phyloP scores from a whole-genome alignment of 2,329 filamentous ascomycete genomes.

The Fusarium protoensiforme region DNA sequence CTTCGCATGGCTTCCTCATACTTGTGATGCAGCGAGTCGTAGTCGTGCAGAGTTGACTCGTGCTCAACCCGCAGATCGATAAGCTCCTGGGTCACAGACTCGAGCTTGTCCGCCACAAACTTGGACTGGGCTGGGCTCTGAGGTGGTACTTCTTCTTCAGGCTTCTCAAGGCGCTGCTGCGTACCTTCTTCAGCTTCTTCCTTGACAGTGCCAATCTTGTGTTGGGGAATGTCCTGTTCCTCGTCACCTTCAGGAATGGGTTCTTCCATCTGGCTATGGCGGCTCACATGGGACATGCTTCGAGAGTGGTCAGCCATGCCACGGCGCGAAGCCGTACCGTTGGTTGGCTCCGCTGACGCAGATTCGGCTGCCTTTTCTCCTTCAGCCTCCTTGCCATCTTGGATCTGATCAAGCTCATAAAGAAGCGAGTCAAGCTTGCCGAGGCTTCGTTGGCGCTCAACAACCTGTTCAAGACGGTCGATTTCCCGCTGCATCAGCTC shows the following conservation, averaged over 20 bases:
- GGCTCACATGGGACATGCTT: conserved; percentile 65
- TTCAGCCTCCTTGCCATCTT: conserved; percentile 62
- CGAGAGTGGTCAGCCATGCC: conserved; percentile 63
- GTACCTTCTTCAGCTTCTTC: conserved; percentile 45
- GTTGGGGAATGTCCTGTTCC: conserved; percentile 47
- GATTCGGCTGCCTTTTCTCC: conserved; percentile 39
- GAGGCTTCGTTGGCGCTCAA: conserved; percentile 93
- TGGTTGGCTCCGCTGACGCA: conserved; percentile 48
- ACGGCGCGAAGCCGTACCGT: conserved; percentile 56
- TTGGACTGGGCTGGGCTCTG: conserved; percentile 83
- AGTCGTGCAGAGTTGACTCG: conserved; percentile 83
- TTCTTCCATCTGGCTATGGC: conserved; percentile 64
- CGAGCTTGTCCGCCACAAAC: conserved; percentile 92
- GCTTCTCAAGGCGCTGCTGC: conserved; percentile 21
- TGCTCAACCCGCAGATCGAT: conserved; percentile 92
- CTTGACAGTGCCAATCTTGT: conserved; percentile 48
- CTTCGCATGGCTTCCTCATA: conserved; percentile 90
- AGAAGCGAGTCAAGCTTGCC: conserved; percentile 94
- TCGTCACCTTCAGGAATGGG: conserved; percentile 66
- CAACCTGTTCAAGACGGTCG: conserved; percentile 90
- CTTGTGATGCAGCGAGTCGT: conserved; percentile 83
- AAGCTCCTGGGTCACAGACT: conserved; percentile 90
- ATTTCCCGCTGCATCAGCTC: conserved; percentile 98
- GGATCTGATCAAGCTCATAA: conserved; percentile 86
- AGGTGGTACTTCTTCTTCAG: conserved; percentile 47